Percentiles rank a stretch among this genome's conserved stretches.
Evolutionary conservation across 169 alveolate genomes (phyloP).

Genomic region (Cryptosporidium ubiquitum): DNA sequence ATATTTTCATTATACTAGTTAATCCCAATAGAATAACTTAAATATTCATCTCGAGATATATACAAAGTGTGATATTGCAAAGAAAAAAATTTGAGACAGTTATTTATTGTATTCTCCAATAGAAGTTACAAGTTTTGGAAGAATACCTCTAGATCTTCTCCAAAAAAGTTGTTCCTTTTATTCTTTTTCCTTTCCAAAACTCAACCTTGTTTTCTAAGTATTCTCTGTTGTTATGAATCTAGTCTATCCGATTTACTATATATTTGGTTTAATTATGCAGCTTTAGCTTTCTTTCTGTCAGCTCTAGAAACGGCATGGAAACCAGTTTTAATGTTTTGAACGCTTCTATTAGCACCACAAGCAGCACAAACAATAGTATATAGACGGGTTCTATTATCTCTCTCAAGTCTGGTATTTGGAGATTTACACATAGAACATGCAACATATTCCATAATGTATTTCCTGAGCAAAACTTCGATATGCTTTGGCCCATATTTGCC

Average conservation of each 20-base stretch:
- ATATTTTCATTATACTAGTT: background rate
- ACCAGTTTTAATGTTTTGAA: constrained; percentile 92
- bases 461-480: constrained; percentile 90
- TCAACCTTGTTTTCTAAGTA: background rate
- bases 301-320: constrained; percentile 93
- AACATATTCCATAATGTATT: constrained; percentile 93
- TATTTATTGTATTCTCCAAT: too few species aligned
- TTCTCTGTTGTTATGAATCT: background rate
- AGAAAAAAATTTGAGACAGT: too few species aligned
- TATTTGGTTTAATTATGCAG: constrained; percentile 14
- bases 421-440: constrained; percentile 94
- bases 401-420: constrained; percentile 90
- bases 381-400: constrained; percentile 91
- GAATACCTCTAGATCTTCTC: background rate
- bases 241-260: background rate
- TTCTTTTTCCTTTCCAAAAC: background rate
- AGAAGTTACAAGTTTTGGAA: background rate
- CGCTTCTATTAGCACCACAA: constrained; percentile 94
- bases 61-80: background rate
- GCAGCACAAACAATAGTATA: constrained; percentile 91
- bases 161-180: background rate
- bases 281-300: constrained; percentile 91
- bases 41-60: background rate
- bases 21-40: too few species aligned
- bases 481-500: constrained; percentile 94